Evolutionary conservation across 768 basidiomycete species (phyloP).

Genomic region (Leccinum disarticulatum): DNA sequence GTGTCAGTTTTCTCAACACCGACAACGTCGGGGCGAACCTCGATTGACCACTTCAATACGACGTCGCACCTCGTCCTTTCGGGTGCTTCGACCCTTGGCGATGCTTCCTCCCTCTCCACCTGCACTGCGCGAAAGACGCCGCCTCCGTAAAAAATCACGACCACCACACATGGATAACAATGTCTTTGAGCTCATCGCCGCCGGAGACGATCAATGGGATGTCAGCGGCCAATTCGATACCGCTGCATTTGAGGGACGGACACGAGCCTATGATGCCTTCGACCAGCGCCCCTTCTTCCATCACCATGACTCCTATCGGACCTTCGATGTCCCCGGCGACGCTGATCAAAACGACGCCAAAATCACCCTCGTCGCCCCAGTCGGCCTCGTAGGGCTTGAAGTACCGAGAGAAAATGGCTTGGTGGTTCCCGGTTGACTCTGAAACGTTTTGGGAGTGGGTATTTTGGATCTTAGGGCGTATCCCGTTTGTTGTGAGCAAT

Average conservation of each 20-base stretch:
- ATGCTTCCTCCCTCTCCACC: conserved; percentile 63
- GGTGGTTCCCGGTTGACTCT: too few species aligned
- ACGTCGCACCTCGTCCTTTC: conserved; percentile 46
- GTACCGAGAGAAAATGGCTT: too few species aligned
- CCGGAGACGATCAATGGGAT: conserved; percentile 30
- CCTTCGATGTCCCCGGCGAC: conserved; percentile 17
- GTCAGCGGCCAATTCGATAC: conserved; percentile 16
- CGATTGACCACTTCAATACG: conserved; percentile 43
- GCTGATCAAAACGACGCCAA: conserved; percentile 19
- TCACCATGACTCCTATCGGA: conserved; percentile 18
- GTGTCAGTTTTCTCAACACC: conserved; percentile 75
- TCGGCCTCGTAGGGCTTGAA: conserved; percentile 48
- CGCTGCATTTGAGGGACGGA: conserved; percentile 18
- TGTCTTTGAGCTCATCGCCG: conserved; percentile 52
- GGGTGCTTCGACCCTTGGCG: conserved; percentile 40
- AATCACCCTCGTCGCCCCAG: conserved; percentile 38
- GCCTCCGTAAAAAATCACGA: conserved; percentile 78
- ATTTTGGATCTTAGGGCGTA: too few species aligned
- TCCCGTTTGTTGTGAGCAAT: too few species aligned
- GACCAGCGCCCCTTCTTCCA: conserved; percentile 26
- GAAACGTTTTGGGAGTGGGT: too few species aligned
- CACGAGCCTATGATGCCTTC: conserved; percentile 29
- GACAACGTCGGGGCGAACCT: conserved; percentile 45
- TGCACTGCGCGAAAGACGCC: conserved; percentile 59
- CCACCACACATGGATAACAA: conserved; percentile 49